Base-by-base conservation (phyloP, 768 basidiomycete species). In the Dendrothele bispora region DNA sequence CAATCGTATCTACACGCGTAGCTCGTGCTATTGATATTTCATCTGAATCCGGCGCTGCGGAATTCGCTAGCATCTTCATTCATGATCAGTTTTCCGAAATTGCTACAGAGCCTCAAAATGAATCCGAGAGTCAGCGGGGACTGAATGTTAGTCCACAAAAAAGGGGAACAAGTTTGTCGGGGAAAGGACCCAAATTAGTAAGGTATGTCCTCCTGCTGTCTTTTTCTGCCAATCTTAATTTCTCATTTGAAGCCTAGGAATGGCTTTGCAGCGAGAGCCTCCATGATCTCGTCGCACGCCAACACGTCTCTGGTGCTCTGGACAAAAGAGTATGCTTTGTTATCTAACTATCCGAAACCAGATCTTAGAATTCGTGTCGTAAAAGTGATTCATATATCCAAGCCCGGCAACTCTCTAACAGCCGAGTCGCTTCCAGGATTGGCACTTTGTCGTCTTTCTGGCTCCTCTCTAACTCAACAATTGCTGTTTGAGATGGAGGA, bases 71-170 rank as follows among this genome's bases (percentile, higher is more conserved):
- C 4, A 67, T 84, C 14, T 70, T 82, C 37, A 60, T 84, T 14
- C 75, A 73, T 41, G 75, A 81, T 51, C 67, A 77, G 59, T 49
- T 68, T 39, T 44, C 74, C 54, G 61, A 70, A 58, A 2, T 67
- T 69, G 53, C 60, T 11, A 45, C 49, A 1, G 53, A 54, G 32
- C 47, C 53, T 11, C 51, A 48, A 22, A 60, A 63, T 14, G 68
- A 72, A 38, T 59, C 57, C 2, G 70, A 77, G 52, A 58, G 69
- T 2, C 65, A 66, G 10, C 72, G 80, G n/a, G 83, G 81, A 1
- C 55, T 86, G 30, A 72, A 72, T 50, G 55, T 82, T 44, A 86
- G 82, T 61, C 84, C 84, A 0, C 72, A 79, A 53, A 85, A 84
- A 62, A 64, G 64, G n/a, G n/a, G n/a, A n/a, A n/a, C n/a, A 18